Conservation (phyloP, 768 basidiomycete species). For the Lactarius quietus region DNA sequence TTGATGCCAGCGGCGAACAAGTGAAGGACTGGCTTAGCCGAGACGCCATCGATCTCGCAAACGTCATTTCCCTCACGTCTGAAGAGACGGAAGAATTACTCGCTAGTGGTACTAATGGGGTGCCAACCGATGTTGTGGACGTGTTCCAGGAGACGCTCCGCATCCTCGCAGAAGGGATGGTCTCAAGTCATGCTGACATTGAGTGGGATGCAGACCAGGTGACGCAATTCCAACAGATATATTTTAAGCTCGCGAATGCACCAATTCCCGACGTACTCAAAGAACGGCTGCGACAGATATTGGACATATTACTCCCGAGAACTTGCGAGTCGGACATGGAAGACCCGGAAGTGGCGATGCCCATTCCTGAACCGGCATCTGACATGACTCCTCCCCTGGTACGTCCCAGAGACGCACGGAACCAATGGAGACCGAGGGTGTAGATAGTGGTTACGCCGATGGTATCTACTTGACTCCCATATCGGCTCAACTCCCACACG, state of each 20-base stretch:
- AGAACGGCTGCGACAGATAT: background rate
- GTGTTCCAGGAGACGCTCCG: background rate
- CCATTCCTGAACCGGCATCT: too few species aligned
- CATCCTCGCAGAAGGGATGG: background rate
- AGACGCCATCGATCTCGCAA: background rate
- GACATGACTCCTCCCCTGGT: too few species aligned
- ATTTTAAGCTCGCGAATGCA: background rate
- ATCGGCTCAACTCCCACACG: too few species aligned
- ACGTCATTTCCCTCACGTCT: background rate
- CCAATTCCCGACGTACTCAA: background rate
- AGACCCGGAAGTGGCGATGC: background rate
- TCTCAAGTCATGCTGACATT: background rate
- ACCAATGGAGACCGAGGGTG: too few species aligned
- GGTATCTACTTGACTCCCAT: too few species aligned
- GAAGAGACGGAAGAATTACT: background rate
- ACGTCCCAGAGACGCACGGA: too few species aligned
- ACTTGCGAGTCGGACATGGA: background rate
- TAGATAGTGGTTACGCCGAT: too few species aligned
- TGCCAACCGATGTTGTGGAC: background rate
- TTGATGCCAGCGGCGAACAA: too few species aligned
- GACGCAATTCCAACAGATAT: too few species aligned
- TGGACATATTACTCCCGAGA: background rate
- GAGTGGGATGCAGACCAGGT: background rate
- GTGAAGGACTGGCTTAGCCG: too few species aligned
- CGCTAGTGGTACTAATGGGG: too few species aligned